Conservation (phyloP, 441 rosid species). For the Adansonia gregorii region DNA sequence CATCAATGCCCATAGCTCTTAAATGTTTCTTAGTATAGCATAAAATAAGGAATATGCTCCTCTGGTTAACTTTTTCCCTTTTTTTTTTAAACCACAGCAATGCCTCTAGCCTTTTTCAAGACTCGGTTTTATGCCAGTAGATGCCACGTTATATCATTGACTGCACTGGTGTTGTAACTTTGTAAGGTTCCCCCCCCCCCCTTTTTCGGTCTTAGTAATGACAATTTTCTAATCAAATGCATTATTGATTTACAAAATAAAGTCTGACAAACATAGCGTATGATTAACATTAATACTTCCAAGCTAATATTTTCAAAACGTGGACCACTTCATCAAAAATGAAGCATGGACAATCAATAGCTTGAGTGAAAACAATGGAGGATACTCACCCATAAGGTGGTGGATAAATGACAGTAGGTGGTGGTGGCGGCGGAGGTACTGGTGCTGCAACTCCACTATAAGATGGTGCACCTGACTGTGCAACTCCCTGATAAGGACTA, state of each 20-base stretch:
- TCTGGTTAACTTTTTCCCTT: background rate
- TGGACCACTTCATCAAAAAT: conserved; percentile 38
- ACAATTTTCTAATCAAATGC: conserved; percentile 6
- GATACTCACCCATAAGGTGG: conserved; percentile 69
- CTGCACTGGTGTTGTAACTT: background rate
- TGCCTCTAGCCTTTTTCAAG: too few relatives aligned
- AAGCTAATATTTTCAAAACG: background rate
- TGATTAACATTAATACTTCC: conserved; percentile 15
- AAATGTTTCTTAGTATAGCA: too few relatives aligned
- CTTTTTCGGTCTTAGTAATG: background rate
- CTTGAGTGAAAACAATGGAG: conserved; percentile 6
- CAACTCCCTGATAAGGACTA: conserved; percentile 50
- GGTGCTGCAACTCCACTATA: conserved; percentile 57
- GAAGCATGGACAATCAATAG: conserved; percentile 18
- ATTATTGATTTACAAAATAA: conserved; percentile 33
- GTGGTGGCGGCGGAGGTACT: conserved; percentile 48
- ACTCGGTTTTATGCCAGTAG: background rate
- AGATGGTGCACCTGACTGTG: conserved; percentile 41
- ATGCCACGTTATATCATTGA: conserved; percentile 11
- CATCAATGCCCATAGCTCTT: too few relatives aligned
- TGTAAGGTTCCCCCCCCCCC: background rate
- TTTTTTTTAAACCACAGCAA: background rate
- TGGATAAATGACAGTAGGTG: conserved; percentile 71
- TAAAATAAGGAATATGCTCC: background rate
- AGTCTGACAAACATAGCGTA: conserved; percentile 37